These are phyloP conservation scores for Gardenia jasminoides DNA, from an alignment of 257 asterid genomes.

Conservation along the genomic window DNA sequence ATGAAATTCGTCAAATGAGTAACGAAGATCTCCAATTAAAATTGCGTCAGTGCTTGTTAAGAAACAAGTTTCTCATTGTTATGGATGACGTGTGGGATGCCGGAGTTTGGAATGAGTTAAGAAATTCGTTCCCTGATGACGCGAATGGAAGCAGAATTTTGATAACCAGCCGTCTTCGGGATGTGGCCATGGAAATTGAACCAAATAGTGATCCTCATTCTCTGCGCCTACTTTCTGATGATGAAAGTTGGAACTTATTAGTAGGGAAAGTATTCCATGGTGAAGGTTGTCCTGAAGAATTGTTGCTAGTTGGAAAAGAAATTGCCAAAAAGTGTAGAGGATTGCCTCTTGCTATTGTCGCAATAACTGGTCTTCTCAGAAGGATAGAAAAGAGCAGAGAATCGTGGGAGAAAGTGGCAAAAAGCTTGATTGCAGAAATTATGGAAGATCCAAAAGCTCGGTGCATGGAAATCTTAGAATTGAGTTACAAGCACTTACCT, in stretches of 20 bases:
- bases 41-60: not conserved
- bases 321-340: conserved; percentile 12
- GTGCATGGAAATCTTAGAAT: conserved; percentile 6
- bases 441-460: conserved; percentile 1
- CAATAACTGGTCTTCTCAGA: conserved; percentile 5
- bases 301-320: conserved; percentile 2
- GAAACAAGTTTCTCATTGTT: conserved; percentile 2
- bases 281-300: not conserved
- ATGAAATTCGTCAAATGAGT: not conserved
- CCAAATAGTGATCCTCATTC: not conserved
- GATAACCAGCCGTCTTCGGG: not conserved
- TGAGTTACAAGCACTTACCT: conserved; percentile 3
- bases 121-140: not conserved
- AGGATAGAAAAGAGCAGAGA: not conserved
- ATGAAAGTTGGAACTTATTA: conserved; percentile 11
- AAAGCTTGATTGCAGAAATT: not conserved
- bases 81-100: conserved; percentile 13
- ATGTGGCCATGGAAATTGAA: not conserved
- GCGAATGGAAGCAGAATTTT: not conserved
- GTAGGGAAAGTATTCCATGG: conserved; percentile 4
- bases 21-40: not conserved
- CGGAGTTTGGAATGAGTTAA: conserved; percentile 5
- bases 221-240: not conserved
- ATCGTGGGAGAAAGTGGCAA: not conserved
- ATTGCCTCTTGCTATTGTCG: conserved; percentile 14